Base-by-base conservation (phyloP, 257 asterid species). In the Pogostemon cablin region DNA sequence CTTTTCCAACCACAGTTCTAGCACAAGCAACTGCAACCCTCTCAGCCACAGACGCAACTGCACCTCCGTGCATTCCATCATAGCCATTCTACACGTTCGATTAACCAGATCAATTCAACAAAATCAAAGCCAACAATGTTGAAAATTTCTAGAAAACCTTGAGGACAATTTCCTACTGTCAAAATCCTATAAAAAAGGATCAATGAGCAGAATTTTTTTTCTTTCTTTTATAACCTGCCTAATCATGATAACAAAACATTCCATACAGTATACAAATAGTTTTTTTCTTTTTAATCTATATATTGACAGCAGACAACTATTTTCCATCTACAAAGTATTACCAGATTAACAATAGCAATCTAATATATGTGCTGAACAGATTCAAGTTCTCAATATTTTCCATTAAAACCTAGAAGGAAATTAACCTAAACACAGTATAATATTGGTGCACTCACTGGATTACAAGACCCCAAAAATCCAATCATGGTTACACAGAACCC, bases 21-120 rank as follows among this genome's bases (percentile, higher is more conserved):
- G 65, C 66, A 56, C 74, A 69, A 56, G 47, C 74, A 42, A 69
- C 4, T 0, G 74, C 74, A 35, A 69, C 57, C 65, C 74, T 69
- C 57, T 69, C 74, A 6, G 66, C 44, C 57, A 56, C 73, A 12
- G 65, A 69, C 7, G 46, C 73, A 42, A 69, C 73, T 20, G 35
- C 44, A 4, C 20, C 37, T 10, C 73, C 73, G 12, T 69, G 73
- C 66, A 69, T 34, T 57, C 66, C 41, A 43, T 44, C 65, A 4
- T 9, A 2, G 11, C 38, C 57, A 43, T 69, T 56, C 74, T 68
- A 55, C 72, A 65, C 37, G 7, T 37, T 12, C 32, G 59, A 40
- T 50, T 3, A 68, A 75, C 34, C 9, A 72, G 69, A 71, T 4
- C 35, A 64, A 46, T 59, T 20, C 25, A 20, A 20, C 48, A 71